These are phyloP conservation scores for Serpula lacrymans DNA, from an alignment of 768 basidiomycete species.

Conservation along the genomic window DNA sequence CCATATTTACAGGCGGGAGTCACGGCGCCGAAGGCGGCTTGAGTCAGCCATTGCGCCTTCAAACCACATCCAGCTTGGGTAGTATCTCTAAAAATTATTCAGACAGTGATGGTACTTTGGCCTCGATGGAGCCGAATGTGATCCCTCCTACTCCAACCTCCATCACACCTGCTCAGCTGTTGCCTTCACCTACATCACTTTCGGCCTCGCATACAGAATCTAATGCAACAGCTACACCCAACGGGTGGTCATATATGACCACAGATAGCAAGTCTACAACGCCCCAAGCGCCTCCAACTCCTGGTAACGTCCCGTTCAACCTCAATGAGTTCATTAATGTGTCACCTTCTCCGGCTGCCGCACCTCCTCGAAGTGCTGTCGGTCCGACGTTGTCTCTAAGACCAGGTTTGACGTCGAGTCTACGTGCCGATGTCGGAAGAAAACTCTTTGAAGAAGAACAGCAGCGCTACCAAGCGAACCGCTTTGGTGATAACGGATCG, in stretches of 20 bases:
- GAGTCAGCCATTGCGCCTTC: slow-evolving; percentile 13
- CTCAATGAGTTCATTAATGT: slow-evolving; percentile 72
- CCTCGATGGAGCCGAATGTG: slow-evolving; percentile 27
- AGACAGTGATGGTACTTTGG: slow-evolving; percentile 15
- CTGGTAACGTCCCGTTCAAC: slow-evolving; percentile 47
- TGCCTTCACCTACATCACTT: slow-evolving; percentile 23
- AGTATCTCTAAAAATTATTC: too few species aligned
- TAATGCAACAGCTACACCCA: slow-evolving; percentile 12
- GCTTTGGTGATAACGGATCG: slow-evolving; percentile 8
- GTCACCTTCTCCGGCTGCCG: slow-evolving; percentile 56
- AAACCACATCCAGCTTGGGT: too few species aligned
- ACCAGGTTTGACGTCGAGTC: slow-evolving; percentile 42
- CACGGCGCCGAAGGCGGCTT: slow-evolving; percentile 11
- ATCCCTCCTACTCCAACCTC: slow-evolving; percentile 33
- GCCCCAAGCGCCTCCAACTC: slow-evolving; percentile 31
- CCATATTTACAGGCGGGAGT: slow-evolving; percentile 7
- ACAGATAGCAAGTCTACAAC: slow-evolving; percentile 9
- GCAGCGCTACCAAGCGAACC: slow-evolving; percentile 41
- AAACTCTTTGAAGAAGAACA: slow-evolving; percentile 73
- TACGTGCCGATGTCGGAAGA: slow-evolving; percentile 62
- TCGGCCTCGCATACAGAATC: too few species aligned
- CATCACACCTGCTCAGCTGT: slow-evolving; percentile 18
- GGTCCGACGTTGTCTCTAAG: slow-evolving; percentile 17
- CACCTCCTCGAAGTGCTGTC: slow-evolving; percentile 27
- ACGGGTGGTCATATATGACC: slow-evolving; percentile 2